Base-by-base conservation (phyloP, 2,329 filamentous ascomycete species). In the Emergomyces orientalis region DNA sequence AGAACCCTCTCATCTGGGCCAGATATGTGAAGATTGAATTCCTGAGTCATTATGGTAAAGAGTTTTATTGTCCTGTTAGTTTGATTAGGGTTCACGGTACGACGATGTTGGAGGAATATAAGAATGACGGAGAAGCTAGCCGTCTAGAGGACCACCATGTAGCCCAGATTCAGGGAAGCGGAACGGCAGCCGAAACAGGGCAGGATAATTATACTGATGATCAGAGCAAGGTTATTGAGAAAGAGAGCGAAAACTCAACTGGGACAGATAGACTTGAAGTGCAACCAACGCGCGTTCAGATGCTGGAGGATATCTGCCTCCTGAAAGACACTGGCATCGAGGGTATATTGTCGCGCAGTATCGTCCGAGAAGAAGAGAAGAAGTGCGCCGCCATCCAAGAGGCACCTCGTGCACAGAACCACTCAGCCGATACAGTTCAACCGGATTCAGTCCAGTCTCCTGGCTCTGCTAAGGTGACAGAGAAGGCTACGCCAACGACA, bases 31-130 rank as follows among this genome's bases (percentile, higher is more conserved):
- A 91, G 30, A 86, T 99, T 63, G 94, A 99, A 72, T 94, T 97
- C 67, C 74, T 97, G 58, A 91, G 86, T 4, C 93, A 99, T 73
- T 99, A 93, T 73, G 94, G 94, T 9, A 96, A 92, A 69, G 94
- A 99, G 73, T 99, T 90, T 73, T 99, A 96, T 73, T 99, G 94
- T 71, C 94, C 94, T 0, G 80, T 99, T 19, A 97, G 93, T 64
- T 77, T 99, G 22, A 80, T 99, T 61, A 86, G 94, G 62, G 89
- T 99, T 5, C 94, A 99, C 75, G 94, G 94, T 7, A 96, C 86
- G 25, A 88, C 93, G 0, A 94, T 96, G 80, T 89, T 99, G 86
- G 85, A 97, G 69, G 91, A 99, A 73, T 92, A 93, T 63, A 90
- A 89, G 79, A 91, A 93, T 72, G 89, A 96, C 62, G 87, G 89